Evolutionary conservation across 805 yeast species (phyloP), one percentile per base, ranked within the genome.

Genomic region (Wickerhamiella vanderwaltii): DNA sequence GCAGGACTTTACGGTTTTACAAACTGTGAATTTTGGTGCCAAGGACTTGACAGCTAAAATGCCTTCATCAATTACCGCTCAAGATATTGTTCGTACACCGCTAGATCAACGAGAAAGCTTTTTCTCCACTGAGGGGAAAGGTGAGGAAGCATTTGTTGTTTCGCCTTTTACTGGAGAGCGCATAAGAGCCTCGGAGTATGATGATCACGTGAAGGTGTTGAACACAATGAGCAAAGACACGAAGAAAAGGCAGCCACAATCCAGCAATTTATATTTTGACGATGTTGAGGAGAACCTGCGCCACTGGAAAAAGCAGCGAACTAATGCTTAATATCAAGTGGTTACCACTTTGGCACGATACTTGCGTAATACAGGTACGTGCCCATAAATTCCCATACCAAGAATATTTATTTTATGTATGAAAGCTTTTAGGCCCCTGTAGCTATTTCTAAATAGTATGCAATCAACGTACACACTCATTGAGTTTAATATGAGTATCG

Each of bases 161-260:
- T 84, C 95, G 55, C 95, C 95, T n/a, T 65, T 82, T 30, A 82
- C 95, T 0, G 78, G 78, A 1, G 69, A 75, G 51, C 52, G 69
- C 54, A 70, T 87, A 1, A 79, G 87, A 0, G 91, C 81, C 50
- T 66, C 69, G 31, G 64, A 77, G 47, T 84, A 80, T 54, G 55
- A 61, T 30, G 71, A 69, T 46, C 96, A 88, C 56, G 64, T 87
- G 49, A 71, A 73, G 45, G 71, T n/a, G 20, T 20, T 20, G 15
- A 17, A 12, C 9, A 20, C 12, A 12, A 6, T 20, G 11, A 6
- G 20, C 15, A 9, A 15, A 15, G 28, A 33, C 16, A 12, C 19
- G 9, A 85, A 84, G 57, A 76, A 74, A 52, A 61, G 53, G 1
- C 44, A 51, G 23, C 62, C 57, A 9, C 57, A 51, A 19, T 54